A percentile compares a stretch with the other conserved stretches of the same genome.
Conservation (phyloP, 306 rosid genomes). For the Trifolium repens region DNA sequence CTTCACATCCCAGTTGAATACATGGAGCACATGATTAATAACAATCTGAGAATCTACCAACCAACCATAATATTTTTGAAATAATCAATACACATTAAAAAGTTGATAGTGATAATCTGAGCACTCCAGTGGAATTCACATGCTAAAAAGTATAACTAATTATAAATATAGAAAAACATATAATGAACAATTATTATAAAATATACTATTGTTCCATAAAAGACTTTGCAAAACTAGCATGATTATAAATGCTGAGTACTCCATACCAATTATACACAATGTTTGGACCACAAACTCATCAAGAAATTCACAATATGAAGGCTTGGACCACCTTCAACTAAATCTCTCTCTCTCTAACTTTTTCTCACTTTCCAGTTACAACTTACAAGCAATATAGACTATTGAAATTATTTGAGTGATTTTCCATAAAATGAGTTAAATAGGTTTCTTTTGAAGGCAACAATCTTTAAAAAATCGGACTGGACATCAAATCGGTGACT, state of each 20-base stretch:
- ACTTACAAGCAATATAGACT: slow-evolving; percentile 32
- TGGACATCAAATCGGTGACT: too few species aligned
- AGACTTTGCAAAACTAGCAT: slow-evolving; percentile 33
- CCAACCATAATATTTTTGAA: slow-evolving; percentile 11
- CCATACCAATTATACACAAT: slow-evolving; percentile 45
- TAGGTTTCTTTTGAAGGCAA: slow-evolving; percentile 12
- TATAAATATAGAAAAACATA: neutral
- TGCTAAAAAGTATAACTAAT: slow-evolving; percentile 21
- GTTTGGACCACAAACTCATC: slow-evolving; percentile 68
- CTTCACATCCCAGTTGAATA: slow-evolving; percentile 24
- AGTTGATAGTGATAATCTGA: slow-evolving; percentile 22
- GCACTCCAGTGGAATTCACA: slow-evolving; percentile 37
- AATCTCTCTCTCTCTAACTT: slow-evolving; percentile 40
- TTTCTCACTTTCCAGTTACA: slow-evolving; percentile 22
- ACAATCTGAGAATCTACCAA: slow-evolving; percentile 38
- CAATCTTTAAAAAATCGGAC: too few species aligned
- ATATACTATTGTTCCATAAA: slow-evolving; percentile 35
- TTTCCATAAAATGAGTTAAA: slow-evolving; percentile 16
- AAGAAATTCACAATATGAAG: slow-evolving; percentile 41
- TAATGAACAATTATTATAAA: slow-evolving; percentile 12
- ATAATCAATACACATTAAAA: slow-evolving; percentile 35
- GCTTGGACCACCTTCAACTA: slow-evolving; percentile 70
- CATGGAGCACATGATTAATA: slow-evolving; percentile 33
- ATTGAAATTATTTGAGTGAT: slow-evolving; percentile 20
- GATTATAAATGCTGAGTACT: slow-evolving; percentile 49